phyloP scores from a whole-genome alignment of 495 filamentous ascomycete genomes.

The Trichoderma asperelloides region DNA sequence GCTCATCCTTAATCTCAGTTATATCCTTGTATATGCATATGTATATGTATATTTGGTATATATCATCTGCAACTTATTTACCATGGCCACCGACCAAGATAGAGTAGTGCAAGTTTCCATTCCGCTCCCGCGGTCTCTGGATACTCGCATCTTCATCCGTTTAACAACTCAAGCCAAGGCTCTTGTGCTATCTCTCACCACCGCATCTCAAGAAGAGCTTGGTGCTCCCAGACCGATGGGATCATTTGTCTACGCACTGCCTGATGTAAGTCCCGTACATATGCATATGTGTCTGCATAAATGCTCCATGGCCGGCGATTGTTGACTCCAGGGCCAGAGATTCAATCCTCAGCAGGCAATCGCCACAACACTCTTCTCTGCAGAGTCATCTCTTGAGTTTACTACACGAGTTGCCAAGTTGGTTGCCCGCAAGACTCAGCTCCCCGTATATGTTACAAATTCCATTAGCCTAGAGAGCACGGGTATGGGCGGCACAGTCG shows the following conservation, averaged over 20 bases:
- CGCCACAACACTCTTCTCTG: conserved; percentile 70
- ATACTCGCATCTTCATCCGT: conserved; percentile 73
- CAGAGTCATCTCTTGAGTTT: conserved; percentile 71
- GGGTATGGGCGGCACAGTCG: conserved; percentile 64
- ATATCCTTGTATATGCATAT: too few species aligned
- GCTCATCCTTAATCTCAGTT: neutral
- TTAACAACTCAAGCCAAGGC: conserved; percentile 60
- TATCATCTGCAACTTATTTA: neutral
- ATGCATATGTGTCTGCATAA: neutral
- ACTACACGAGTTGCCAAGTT: conserved; percentile 77
- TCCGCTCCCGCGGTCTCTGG: conserved; percentile 62
- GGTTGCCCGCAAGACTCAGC: conserved; percentile 56
- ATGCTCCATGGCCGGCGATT: neutral
- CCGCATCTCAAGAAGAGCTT: conserved; percentile 51
- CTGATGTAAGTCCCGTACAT: conserved; percentile 53
- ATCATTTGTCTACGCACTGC: conserved; percentile 88
- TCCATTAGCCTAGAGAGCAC: conserved; percentile 58
- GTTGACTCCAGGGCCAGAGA: conserved; percentile 27
- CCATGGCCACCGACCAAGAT: neutral
- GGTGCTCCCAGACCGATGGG: conserved; percentile 49
- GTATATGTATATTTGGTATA: neutral
- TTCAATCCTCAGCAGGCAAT: conserved; percentile 52
- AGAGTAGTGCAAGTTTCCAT: conserved; percentile 55
- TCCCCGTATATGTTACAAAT: conserved; percentile 79
- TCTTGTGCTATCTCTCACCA: conserved; percentile 67